Percentiles rank a stretch among this genome's conserved stretches.
phyloP scores from a whole-genome alignment of 2,329 filamentous ascomycete species.

The Colletotrichum kahawae region DNA sequence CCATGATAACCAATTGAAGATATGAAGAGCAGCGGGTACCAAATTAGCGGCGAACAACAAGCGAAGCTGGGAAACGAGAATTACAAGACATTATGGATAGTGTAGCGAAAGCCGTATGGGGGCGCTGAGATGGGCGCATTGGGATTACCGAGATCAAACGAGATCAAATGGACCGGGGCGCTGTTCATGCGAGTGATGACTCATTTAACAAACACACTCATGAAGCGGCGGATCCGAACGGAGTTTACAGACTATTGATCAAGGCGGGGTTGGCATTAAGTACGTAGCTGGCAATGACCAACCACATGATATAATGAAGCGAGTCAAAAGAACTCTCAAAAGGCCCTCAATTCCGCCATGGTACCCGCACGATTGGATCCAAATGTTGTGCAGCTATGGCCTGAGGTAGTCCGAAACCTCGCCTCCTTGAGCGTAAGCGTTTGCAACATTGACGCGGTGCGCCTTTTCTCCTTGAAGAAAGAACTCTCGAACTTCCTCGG shows the following conservation, averaged over 20 bases:
- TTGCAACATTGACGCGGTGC: neutral
- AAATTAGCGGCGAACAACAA: neutral
- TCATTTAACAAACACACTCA: constrained; percentile 14
- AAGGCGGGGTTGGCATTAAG: neutral
- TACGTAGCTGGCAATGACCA: neutral
- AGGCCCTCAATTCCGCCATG: neutral
- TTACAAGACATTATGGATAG: neutral
- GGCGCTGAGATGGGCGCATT: neutral
- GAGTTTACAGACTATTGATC: neutral
- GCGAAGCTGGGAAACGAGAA: neutral
- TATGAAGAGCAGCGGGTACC: neutral
- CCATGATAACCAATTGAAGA: constrained; percentile 37
- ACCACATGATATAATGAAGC: neutral
- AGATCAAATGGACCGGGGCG: constrained; percentile 6
- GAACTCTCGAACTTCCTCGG: neutral
- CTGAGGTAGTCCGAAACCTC: neutral
- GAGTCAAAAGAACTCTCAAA: neutral
- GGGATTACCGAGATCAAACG: constrained; percentile 1
- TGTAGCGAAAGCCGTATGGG: neutral
- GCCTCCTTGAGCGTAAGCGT: neutral
- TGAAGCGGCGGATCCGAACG: constrained; percentile 5
- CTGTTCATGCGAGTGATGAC: neutral
- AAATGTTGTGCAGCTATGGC: neutral
- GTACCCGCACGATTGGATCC: neutral
- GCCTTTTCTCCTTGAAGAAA: neutral